These are phyloP conservation scores for Blastobotrys persicus DNA, from an alignment of 1,139 yeast genomes.

Conservation along the genomic window DNA sequence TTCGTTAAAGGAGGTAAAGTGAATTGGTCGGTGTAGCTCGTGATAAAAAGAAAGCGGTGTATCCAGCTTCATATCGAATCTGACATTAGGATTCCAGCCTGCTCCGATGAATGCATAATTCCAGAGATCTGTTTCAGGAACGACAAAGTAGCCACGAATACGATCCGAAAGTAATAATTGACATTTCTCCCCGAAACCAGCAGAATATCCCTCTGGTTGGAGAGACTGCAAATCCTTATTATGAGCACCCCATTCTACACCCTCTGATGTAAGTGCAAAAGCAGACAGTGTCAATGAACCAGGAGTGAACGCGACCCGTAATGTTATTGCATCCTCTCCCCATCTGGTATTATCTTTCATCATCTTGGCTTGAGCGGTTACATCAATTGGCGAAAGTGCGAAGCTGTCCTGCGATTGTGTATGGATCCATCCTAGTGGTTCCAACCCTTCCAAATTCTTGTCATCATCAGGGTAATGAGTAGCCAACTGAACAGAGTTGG, in stretches of 20 bases:
- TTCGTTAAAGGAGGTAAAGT: constrained; percentile 72
- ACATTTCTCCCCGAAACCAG: constrained; percentile 57
- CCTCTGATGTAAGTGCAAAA: constrained; percentile 58
- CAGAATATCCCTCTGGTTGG: constrained; percentile 62
- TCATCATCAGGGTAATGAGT: constrained; percentile 42
- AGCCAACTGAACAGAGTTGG: constrained; percentile 64
- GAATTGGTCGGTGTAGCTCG: constrained; percentile 84
- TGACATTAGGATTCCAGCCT: constrained; percentile 63
- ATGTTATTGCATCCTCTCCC: constrained; percentile 48
- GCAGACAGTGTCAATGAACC: constrained; percentile 83
- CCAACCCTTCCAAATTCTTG: constrained; percentile 36
- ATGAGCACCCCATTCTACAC: constrained; percentile 71
- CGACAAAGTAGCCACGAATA: constrained; percentile 77
- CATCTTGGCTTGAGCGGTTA: constrained; percentile 55
- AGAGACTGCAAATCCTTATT: constrained; percentile 56
- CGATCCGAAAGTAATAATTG: constrained; percentile 76
- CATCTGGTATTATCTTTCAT: constrained; percentile 37
- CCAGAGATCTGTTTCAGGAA: constrained; percentile 86
- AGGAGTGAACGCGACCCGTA: constrained; percentile 72
- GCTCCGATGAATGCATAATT: constrained; percentile 89
- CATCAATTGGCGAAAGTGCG: constrained; percentile 66
- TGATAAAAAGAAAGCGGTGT: constrained; percentile 80
- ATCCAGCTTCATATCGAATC: constrained; percentile 69
- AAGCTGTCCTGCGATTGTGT: constrained; percentile 66
- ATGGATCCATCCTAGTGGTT: constrained; percentile 49